Base-by-base conservation (phyloP, 2,329 filamentous ascomycete genomes). In the Salinomyces thailandicus region DNA sequence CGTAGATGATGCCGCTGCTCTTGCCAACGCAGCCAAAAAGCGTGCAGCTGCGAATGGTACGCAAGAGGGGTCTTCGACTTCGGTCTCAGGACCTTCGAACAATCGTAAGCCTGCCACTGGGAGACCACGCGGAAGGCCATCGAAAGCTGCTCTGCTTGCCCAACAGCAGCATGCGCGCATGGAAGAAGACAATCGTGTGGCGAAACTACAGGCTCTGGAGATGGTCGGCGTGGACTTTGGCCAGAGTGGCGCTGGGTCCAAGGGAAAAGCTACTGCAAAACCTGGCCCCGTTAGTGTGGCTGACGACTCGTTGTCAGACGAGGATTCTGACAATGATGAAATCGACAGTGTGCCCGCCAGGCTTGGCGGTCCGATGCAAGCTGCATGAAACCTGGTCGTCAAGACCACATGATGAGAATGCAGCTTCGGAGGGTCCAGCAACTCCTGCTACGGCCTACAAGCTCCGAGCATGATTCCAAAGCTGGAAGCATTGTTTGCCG, bases 171-270 rank as follows among this genome's bases (percentile, higher is more conserved):
- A 33, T 12, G 22, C 22, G 22, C 9, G 22, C 9, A 45, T 48
- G 24, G 52, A 51, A 12, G 54, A 59, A 31, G 50, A 54, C 27
- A 60, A 61, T 36, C 39, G 57, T 5, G 41, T 50, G 3, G 58
- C 58, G 7, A 60, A 60, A 42, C 43, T 61, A 17, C 51, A 56
- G 27, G 54, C 50, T 6, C 44, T 59, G 18, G 45, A 50, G 29
- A 49, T 52, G 50, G 42, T 58, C 20, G 42, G 22, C 20, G 44
- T 42, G 30, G 47, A 72, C 65, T 42, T 72, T 55, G 54, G 9
- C 14, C 27, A 15, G 15, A 8, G 19, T n/a, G 15, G 12, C 13
- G 13, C 7, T 6, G 15, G 11, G 11, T 16, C 27, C 11, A 30
- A 30, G 27, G 35, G 6, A 22, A 29, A 36, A 12, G 33, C 20